Evolutionary conservation across 192 early-diverging fungal genomes (phyloP).

Genomic region (Coemansia sp.): DNA sequence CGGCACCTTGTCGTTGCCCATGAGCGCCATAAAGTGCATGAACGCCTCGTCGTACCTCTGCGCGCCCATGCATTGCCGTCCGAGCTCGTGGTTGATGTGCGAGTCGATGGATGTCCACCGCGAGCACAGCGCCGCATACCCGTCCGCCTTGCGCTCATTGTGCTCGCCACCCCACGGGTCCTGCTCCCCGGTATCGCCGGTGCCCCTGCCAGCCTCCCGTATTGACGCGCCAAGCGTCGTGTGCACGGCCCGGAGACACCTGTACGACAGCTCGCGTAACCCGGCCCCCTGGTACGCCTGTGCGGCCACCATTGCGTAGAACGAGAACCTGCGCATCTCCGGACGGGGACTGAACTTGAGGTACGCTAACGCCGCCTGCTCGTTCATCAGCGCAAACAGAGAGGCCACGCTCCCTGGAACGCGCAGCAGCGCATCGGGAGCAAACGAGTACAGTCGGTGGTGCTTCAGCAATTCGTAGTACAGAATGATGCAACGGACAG

Average conservation of each 20-base stretch:
- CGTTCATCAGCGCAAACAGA: conserved; percentile 76
- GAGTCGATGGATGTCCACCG: conserved; percentile 67
- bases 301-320: conserved; percentile 85
- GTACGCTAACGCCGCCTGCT: conserved; percentile 88
- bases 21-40: conserved; percentile 73
- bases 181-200: background rate
- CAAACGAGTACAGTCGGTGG: conserved; percentile 67
- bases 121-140: conserved; percentile 9
- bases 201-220: background rate
- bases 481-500: conserved; percentile 70
- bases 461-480: conserved; percentile 82
- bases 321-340: conserved; percentile 83
- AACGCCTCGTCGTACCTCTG: conserved; percentile 76
- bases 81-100: conserved; percentile 86
- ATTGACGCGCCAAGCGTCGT: conserved; percentile 21
- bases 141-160: background rate
- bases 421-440: conserved; percentile 60
- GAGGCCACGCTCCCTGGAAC: conserved; percentile 54
- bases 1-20: conserved; percentile 55
- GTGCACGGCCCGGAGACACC: conserved; percentile 68
- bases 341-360: conserved; percentile 60
- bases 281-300: conserved; percentile 77
- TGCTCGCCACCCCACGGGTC: background rate
- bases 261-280: conserved; percentile 74
- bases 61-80: conserved; percentile 75